Evolutionary conservation across 78 protist species (phyloP), one percentile per base, ranked within the genome.

Genomic region (Dictyostelium intermedium): DNA sequence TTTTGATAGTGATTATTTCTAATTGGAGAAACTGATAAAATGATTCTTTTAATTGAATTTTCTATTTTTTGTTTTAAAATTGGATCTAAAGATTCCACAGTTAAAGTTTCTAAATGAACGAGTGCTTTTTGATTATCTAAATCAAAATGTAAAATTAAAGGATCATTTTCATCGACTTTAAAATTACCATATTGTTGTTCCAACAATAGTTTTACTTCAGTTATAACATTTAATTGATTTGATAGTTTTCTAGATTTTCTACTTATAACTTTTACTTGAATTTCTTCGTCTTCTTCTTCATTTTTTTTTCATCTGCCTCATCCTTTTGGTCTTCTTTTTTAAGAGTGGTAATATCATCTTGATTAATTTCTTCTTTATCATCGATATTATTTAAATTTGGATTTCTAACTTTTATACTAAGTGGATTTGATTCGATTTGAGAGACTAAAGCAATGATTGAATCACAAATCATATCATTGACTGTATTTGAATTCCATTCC

Each of bases 381-480:
- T 11, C 74, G 23, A 32, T 41, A 20, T 91, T 63, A n/a, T 63
- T 53, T 5, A 56, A n/a, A 5, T n/a, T 18, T 45, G 86, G 86
- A 20, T 25, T 39, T 35, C 84, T 23, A 43, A 78, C 89, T 45
- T 84, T 72, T 2, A 93, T 37, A 82, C 91, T 80, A 5, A 82
- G 27, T 60, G 97, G 97, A 63, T 95, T 83, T 9, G 84, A 63
- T 47, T 97, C 97, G 13, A 97, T 72, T 41, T 95, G 98, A n/a
- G 95, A 63, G 25, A 95, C 35, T 27, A 91, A 72, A 1, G 96
- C 82, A n/a, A 96, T 45, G 23, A 93, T 92, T 0, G 97, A 56
- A 50, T 97, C 98, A 13, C 95, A 95, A 18, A 96, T 74, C 97
- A 97, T 94, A 70, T 97, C 98, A 20, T 87, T 91, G 8, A 96